These are phyloP conservation scores for Geranium incanum DNA, from an alignment of 441 rosid genomes.

Conservation along the genomic window DNA sequence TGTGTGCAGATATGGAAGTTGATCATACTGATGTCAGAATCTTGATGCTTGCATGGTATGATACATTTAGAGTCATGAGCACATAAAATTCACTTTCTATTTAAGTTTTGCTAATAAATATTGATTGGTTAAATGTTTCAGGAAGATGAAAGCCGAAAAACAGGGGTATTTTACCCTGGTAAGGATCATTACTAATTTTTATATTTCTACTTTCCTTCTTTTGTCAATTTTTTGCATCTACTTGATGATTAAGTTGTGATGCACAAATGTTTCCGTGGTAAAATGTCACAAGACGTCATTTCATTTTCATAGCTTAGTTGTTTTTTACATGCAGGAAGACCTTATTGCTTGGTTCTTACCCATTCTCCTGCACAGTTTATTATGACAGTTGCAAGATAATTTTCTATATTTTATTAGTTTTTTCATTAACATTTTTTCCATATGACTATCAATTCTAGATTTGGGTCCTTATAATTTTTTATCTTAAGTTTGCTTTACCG, in stretches of 20 bases:
- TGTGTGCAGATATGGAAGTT: constrained; percentile 80
- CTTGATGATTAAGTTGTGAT: not conserved
- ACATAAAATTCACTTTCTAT: not conserved
- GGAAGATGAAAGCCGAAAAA: constrained; percentile 96
- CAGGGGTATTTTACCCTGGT: constrained; percentile 94
- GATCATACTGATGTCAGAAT: constrained; percentile 85
- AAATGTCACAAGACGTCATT: not conserved
- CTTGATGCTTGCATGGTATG: constrained; percentile 97
- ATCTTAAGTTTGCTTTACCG: not conserved
- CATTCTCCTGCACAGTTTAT: not conserved
- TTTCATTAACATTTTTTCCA: not conserved
- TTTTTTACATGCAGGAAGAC: constrained; percentile 10
- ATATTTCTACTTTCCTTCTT: constrained; percentile 1
- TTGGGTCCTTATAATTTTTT: not conserved
- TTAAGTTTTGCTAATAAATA: constrained; percentile 11
- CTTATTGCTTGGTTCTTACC: not conserved
- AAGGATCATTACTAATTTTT: constrained; percentile 19
- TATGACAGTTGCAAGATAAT: not conserved
- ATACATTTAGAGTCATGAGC: constrained; percentile 12
- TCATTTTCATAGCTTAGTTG: constrained; percentile 3
- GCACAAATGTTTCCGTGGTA: not conserved
- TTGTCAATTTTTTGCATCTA: not conserved
- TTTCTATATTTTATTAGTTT: not conserved
- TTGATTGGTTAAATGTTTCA: constrained; percentile 24
- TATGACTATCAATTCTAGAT: not conserved